A percentile compares a stretch with the other conserved stretches of the same genome.
Evolutionary conservation across 495 filamentous ascomycete genomes (phyloP).

Genomic region (Penicillium cinerascens): DNA sequence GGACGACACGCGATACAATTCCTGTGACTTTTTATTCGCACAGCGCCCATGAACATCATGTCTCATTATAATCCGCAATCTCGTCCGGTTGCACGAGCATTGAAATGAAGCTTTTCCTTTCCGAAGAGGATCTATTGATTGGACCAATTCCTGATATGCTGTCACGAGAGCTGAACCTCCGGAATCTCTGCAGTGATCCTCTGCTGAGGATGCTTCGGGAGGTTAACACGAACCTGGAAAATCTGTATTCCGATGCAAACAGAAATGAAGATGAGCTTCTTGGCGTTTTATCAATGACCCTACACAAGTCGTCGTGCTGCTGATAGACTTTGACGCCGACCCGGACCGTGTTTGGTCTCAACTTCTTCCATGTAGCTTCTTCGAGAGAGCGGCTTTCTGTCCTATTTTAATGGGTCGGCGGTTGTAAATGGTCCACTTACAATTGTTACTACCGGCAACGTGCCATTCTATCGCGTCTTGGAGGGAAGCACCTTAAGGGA

Average conservation of each 20-base stretch:
- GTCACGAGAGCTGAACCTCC: conserved; percentile 29
- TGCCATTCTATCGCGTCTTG: conserved; percentile 41
- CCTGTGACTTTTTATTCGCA: conserved; percentile 48
- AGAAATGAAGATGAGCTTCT: conserved; percentile 12
- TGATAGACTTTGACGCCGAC: conserved; percentile 44
- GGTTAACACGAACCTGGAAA: no score
- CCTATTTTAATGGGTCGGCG: conserved; percentile 34
- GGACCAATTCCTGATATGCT: conserved; percentile 29
- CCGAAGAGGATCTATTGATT: conserved; percentile 49
- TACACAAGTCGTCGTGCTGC: conserved; percentile 24
- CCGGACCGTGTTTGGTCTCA: conserved; percentile 33
- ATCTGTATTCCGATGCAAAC: no score
- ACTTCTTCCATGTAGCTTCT: conserved; percentile 38
- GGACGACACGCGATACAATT: conserved; percentile 2
- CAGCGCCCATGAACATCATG: conserved; percentile 72
- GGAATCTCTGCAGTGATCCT: conserved; percentile 62
- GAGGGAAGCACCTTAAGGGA: conserved; percentile 1
- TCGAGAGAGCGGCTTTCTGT: conserved; percentile 37
- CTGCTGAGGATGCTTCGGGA: conserved; percentile 38
- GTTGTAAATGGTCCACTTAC: conserved; percentile 40
- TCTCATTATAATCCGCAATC: conserved; percentile 47
- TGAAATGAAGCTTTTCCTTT: conserved; percentile 73
- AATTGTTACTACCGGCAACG: conserved; percentile 44
- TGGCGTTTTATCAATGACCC: conserved; percentile 57
- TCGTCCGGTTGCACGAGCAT: conserved; percentile 55